Conservation (phyloP, 192 early-diverging fungal genomes). For the Dissophora globulifera region DNA sequence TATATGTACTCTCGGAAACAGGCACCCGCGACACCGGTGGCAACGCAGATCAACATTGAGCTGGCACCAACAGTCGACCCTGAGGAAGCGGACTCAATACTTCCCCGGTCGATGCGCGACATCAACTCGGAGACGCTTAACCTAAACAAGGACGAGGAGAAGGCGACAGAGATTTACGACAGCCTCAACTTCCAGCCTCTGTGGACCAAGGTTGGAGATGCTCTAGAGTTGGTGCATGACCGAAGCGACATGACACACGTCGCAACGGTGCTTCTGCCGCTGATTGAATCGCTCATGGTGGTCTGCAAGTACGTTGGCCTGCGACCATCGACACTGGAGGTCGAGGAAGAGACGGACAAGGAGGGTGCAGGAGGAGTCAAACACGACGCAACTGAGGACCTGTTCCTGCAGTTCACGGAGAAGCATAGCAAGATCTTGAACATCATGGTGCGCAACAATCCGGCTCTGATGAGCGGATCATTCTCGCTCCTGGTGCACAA, state of each 20-base stretch:
- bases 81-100: conserved; percentile 46
- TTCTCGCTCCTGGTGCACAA: conserved; percentile 96
- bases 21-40: conserved; percentile 40
- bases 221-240: conserved; percentile 76
- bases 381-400: conserved; percentile 65
- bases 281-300: conserved; percentile 99
- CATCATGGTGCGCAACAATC: conserved; percentile 97
- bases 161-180: conserved; percentile 62
- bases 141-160: conserved; percentile 59
- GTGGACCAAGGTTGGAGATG: conserved; percentile 82
- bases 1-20: conserved; percentile 77
- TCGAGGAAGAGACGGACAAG: conserved; percentile 38
- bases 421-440: conserved; percentile 96
- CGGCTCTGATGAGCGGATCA: conserved; percentile 94
- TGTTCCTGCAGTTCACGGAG: conserved; percentile 91
- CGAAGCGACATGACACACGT: conserved; percentile 88
- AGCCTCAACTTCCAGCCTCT: conserved; percentile 68
- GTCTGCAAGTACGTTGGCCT: conserved; percentile 87
- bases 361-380: conserved; percentile 4
- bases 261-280: conserved; percentile 90
- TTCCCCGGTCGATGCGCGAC: conserved; percentile 56
- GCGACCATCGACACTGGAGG: conserved; percentile 50
- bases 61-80: conserved; percentile 55
- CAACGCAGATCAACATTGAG: conserved; percentile 53
- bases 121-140: conserved; percentile 35